Base-by-base conservation (phyloP, 345 rosid genomes). In the Raphanus sativus region DNA sequence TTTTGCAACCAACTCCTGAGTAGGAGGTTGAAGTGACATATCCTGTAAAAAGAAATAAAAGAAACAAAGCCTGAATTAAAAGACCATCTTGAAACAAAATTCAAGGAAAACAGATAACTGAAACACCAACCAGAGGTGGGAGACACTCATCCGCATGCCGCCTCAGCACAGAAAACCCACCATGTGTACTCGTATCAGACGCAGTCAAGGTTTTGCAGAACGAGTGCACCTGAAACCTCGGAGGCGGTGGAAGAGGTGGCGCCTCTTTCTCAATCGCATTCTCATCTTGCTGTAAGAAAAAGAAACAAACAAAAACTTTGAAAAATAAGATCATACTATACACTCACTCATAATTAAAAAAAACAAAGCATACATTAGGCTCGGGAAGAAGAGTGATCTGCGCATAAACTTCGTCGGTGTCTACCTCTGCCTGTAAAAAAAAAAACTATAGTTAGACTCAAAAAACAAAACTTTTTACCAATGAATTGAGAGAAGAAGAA, bases 121-220 rank as follows among this genome's bases (percentile, higher is more conserved):
- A 4, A 17, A 65, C 28, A 78, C 88, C 13, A 71, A 92, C 98
- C 98, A 92, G 71, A 24, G 90, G 89, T 3, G 98, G 98, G 13
- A 92, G 92, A 70, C 96, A 92, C 64, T 90, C 97, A 73, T 90
- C 94, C 1, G 94, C 98, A 69, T 92, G 98, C 13, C 97, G 83
- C 62, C 88, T 84, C 10, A 88, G 86, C 16, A 92, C 96, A 3
- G 98, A 90, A 83, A 90, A 92, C 52, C 98, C 98, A 76, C 98
- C 96, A 32, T 92, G 98, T 4, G 98, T 92, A 82, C 98, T 90
- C 15, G 96, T 90, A 68, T 92, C 98, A 0, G 98, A 90, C 4
- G 98, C 96, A 58, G 98, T 92, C 70, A 92, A 76, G n/a, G 94
- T 89, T 82, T 92, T 92, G 80, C 94, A 90, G 79, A 90, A 92